Evolutionary conservation across 2,329 filamentous ascomycete species (phyloP), one percentile per base, ranked within the genome.

Genomic region (Microcera coccophila): DNA sequence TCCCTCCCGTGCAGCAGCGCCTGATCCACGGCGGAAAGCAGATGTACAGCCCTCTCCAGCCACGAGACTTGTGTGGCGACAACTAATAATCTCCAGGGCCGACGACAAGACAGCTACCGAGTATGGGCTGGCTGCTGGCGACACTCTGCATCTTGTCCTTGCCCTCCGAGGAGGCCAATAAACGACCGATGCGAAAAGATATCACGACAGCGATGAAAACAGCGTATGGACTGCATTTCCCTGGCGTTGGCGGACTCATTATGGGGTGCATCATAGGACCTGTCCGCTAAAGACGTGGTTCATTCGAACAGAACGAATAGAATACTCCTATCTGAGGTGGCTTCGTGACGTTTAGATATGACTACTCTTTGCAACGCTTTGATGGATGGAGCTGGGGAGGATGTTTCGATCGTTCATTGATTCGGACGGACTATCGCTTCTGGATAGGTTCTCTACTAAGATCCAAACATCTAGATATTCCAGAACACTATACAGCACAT

Each of bases 11-110:
- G 15, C 93, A 98, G 71, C 93, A 98, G 71, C 84, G 93, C 45
- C 74, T 98, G 54, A 98, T 98, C 62, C 96, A 85, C 64, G 90
- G 91, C 41, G 93, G 93, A 61, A 98, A 98, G 75, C 93, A 98
- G 68, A 96, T 98, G 93, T 96, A 72, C 49, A 35, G 8, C 33
- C 21, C 36, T 19, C 28, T 33, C 15, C 5, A 14, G 8, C 12
- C 7, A 29, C 36, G 36, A 4, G 16, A 15, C 26, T 31, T 9
- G 9, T 21, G 15, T 15, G n/a, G 44, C 50, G 37, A 53, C 45
- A 31, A 18, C 15, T 11, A 18, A 19, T 3, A 22, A 16, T 33
- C 11, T 19, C 49, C 52, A 97, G 91, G 90, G 82, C 83, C 63
- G 93, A 98, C 64, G 91, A 97, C 60, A 95, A 95, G 71, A 91